These are phyloP conservation scores for Antitrichia curtipendula DNA, from an alignment of 225 moss, liverwort and hornwort species.

Conservation along the genomic window DNA sequence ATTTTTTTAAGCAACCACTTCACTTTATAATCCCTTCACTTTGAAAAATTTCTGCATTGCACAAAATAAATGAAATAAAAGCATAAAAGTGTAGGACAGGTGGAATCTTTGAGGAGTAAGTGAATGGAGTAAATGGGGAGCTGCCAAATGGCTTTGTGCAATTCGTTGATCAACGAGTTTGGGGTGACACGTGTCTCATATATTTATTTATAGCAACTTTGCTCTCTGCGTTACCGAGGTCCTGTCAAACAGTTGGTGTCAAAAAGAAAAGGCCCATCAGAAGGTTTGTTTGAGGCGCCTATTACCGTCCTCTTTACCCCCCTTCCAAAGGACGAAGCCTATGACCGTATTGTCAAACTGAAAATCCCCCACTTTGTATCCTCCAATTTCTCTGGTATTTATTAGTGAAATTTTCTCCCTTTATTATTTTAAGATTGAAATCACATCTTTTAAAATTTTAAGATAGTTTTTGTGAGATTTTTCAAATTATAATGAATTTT, in stretches of 20 bases:
- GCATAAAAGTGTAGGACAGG: not conserved
- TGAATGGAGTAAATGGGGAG: too few relatives aligned
- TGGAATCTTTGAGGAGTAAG: not conserved
- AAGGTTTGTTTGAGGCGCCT: not conserved
- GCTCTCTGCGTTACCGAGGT: too few relatives aligned
- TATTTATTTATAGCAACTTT: too few relatives aligned
- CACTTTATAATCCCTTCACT: not conserved
- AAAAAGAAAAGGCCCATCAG: not conserved
- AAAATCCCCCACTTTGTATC: not conserved
- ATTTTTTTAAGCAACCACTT: too few relatives aligned
- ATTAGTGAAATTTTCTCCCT: not conserved
- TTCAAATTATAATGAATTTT: too few relatives aligned
- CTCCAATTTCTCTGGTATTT: not conserved
- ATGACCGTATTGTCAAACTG: not conserved
- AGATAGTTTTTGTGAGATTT: not conserved
- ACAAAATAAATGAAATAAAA: not conserved
- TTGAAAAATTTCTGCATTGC: not conserved
- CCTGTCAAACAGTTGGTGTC: not conserved
- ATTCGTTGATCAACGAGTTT: not conserved
- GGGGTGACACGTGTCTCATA: not conserved
- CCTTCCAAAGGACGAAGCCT: fast-evolving
- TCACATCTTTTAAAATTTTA: too few relatives aligned
- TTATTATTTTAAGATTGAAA: too few relatives aligned
- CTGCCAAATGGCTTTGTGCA: not conserved
- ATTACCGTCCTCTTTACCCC: not conserved